Evolutionary conservation across 352 stramenopile genomes (phyloP).

Genomic region (Phytophthora melonis): DNA sequence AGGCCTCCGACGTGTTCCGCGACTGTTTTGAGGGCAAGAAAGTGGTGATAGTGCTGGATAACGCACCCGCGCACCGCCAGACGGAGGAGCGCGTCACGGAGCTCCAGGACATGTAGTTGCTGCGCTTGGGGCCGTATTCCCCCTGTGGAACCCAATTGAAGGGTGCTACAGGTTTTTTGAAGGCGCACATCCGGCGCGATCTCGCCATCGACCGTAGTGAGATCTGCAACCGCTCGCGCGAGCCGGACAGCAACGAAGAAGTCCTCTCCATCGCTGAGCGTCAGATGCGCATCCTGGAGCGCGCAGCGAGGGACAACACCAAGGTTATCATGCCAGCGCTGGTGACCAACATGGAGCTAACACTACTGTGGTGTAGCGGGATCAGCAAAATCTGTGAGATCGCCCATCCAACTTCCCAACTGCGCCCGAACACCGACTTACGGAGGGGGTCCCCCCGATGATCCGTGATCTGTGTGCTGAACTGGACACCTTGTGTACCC

Average conservation of each 20-base stretch:
- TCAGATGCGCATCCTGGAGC: neutral
- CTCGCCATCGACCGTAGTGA: neutral
- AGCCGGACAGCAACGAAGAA: neutral
- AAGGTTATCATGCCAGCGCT: neutral
- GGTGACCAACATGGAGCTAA: neutral
- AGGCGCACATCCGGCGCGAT: neutral
- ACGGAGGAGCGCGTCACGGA: neutral
- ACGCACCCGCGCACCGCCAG: neutral
- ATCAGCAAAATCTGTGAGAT: too few relatives aligned
- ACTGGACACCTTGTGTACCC: too few relatives aligned
- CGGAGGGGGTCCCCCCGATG: too few relatives aligned
- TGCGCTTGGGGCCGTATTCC: neutral
- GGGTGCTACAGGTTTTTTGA: neutral
- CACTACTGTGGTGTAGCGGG: too few relatives aligned
- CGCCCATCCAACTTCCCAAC: too few relatives aligned
- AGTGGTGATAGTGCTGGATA: conserved; percentile 1
- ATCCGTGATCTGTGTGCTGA: too few relatives aligned
- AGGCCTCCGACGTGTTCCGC: neutral
- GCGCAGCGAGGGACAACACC: neutral
- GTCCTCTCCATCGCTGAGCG: neutral
- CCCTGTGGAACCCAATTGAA: neutral
- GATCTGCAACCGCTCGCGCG: neutral
- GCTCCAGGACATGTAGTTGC: neutral
- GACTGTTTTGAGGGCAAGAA: conserved; percentile 1
- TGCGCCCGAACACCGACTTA: too few relatives aligned